Percentiles rank a stretch among this genome's conserved stretches.
These are phyloP conservation scores for Brassica carinata DNA, from an alignment of 345 rosid genomes.

Conservation along the genomic window DNA sequence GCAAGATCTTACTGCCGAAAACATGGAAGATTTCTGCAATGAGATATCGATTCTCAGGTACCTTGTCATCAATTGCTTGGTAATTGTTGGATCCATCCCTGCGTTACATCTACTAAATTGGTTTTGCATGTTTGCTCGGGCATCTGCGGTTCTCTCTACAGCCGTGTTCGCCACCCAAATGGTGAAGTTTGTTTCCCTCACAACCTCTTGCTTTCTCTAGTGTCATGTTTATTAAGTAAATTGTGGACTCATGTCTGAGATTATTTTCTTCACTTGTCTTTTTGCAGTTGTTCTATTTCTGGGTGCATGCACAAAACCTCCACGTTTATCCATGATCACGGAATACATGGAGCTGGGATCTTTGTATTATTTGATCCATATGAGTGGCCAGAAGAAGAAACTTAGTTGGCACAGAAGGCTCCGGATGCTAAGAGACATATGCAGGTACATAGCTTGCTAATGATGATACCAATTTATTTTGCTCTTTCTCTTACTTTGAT, in stretches of 20 bases:
- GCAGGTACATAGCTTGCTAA: conserved; percentile 65
- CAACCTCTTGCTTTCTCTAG: not conserved
- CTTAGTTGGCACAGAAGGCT: conserved; percentile 87
- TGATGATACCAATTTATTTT: not conserved
- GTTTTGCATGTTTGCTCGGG: conserved; percentile 35
- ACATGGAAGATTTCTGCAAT: conserved; percentile 98
- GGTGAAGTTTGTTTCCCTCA: conserved; percentile 50
- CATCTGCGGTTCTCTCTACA: conserved; percentile 47
- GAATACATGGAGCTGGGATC: conserved; percentile 99
- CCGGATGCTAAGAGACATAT: conserved; percentile 89
- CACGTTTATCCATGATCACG: conserved; percentile 91
- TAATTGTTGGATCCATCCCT: conserved; percentile 32
- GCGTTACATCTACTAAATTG: conserved; percentile 41
- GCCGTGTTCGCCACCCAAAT: conserved; percentile 98
- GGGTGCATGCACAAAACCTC: conserved; percentile 98
- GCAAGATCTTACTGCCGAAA: conserved; percentile 98
- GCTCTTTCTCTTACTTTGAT: conserved; percentile 7
- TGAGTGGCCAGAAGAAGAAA: conserved; percentile 92
- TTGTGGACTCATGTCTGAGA: conserved; percentile 19
- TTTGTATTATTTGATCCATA: conserved; percentile 81
- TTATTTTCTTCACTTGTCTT: conserved; percentile 10
- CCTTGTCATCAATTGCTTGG: conserved; percentile 19
- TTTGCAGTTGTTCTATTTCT: conserved; percentile 89
- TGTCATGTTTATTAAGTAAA: conserved; percentile 5
- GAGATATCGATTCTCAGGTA: conserved; percentile 98